A percentile compares a stretch with the other conserved stretches of the same genome.
These are phyloP conservation scores for Lipomyces spencermartinsiae DNA, from an alignment of 805 yeast species.

Conservation along the genomic window DNA sequence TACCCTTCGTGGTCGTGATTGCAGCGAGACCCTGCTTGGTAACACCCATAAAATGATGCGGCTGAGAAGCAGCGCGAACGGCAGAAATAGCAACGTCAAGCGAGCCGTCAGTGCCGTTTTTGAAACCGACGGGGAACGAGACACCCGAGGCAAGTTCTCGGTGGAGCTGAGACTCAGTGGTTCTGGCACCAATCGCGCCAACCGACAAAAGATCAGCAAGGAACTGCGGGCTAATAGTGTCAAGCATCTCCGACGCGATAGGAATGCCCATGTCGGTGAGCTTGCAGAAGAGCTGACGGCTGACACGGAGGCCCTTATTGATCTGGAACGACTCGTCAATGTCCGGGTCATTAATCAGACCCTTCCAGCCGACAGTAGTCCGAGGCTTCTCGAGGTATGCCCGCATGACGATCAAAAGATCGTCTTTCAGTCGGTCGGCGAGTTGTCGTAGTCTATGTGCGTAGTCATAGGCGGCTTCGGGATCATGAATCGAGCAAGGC, in stretches of 20 bases:
- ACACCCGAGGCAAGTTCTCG: slow-evolving; percentile 97
- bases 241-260: slow-evolving; percentile 97
- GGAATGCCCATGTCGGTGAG: slow-evolving; percentile 83
- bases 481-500: slow-evolving; percentile 96
- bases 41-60: slow-evolving; percentile 96
- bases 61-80: slow-evolving; percentile 84
- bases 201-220: slow-evolving; percentile 86
- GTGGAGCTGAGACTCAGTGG: slow-evolving; percentile 97
- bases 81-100: slow-evolving; percentile 94
- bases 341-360: slow-evolving; percentile 95
- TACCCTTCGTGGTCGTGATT: slow-evolving; percentile 94
- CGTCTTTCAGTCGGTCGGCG: slow-evolving; percentile 73
- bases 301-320: slow-evolving; percentile 88
- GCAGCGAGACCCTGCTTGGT: slow-evolving; percentile 98
- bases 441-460: slow-evolving; percentile 70
- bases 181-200: slow-evolving; percentile 99
- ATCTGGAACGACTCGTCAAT: slow-evolving; percentile 90
- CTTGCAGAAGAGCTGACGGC: slow-evolving; percentile 83
- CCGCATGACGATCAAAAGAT: slow-evolving; percentile 89
- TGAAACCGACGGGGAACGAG: slow-evolving; percentile 98
- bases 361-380: slow-evolving; percentile 99
- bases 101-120: slow-evolving; percentile 97
- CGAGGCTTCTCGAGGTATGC: slow-evolving; percentile 98
- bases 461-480: slow-evolving; percentile 87
- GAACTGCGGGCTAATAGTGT: slow-evolving; percentile 96